Evolutionary conservation across 139 green algal genomes (phyloP), one percentile per base, ranked within the genome.

Genomic region (Chlamydomonas incerta): DNA sequence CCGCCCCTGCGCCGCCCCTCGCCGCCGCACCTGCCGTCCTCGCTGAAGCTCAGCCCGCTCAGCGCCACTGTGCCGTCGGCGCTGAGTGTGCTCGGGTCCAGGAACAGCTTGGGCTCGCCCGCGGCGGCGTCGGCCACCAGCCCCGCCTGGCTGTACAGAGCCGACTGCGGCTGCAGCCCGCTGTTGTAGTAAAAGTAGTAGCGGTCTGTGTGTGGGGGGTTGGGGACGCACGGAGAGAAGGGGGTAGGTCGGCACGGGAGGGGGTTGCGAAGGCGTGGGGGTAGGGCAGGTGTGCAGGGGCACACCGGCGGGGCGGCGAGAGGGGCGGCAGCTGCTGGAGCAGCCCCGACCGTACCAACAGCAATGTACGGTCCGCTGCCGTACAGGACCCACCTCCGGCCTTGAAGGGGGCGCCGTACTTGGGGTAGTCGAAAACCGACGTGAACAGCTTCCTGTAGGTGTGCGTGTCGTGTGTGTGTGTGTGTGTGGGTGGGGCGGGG

Each of bases 141-240:
- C 41, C 60, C 24, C 8, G 75, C 80, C 85, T 95, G 91, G 34
- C 81, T 93, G 88, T 97, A 98, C 33, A 98, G 72, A n/a, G 96
- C 93, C 47, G 89, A 93, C 87, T 98, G 96, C 52, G 93, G 88
- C 89, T 98, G 96, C 76, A 99, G 91, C 17, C 96, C 95, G 29
- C 82, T 93, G 90, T 99, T 99, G 89, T 96, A 87, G 85, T 90
- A 95, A 89, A 95, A 98, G 82, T 96, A 97, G 87, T 96, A 97
- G 29, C 93, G 88, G 33, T 87, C 72, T 91, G 72, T n/a, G n/a
- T n/a, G n/a, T n/a, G 52, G 63, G 71, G 67, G n/a, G 73, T 58
- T 6, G 11, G 55, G 20, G 55, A 24, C n/a, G n/a, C n/a, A n/a
- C n/a, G 55, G 55, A 21, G 55, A 10, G 55, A 20, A 23, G 55